Evolutionary conservation across 2,329 filamentous ascomycete species (phyloP), one percentile per base, ranked within the genome.

Genomic region (Cadophora sp.): DNA sequence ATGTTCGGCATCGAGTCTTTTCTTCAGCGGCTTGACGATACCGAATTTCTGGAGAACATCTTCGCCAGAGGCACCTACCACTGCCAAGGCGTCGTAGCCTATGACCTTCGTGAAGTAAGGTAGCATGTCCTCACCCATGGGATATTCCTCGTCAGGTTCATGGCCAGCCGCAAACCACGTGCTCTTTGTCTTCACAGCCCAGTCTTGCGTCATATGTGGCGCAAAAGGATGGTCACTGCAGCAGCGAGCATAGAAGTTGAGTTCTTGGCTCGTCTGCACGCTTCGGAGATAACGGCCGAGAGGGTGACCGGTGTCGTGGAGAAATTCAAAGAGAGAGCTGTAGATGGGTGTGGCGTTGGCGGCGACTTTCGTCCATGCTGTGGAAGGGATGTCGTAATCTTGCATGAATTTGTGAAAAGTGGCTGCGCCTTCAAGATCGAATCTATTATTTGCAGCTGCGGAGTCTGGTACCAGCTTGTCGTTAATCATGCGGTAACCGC

Each of bases 41-140:
- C 64, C 34, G 14, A 76, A 68, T 12, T 64, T 62, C 1, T 70
- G 19, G 2, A 76, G 59, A 1, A 73, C 66, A 67, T 75, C 74
- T 11, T 74, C 66, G n/a, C 73, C 73, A 4, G 69, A 67, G 0
- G 73, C 69, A 3, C 72, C 75, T 31, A 77, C 59, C 6, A 75
- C 76, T 5, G 76, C 75, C 1, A 77, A 53, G 24, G 74, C 74
- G 63, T 77, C 75, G 51, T 77, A 77, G 1, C 70, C 72, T 8
- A 73, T 69, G 11, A 76, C 66, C 55, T 72, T 74, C 22, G 66
- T 72, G 61, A 76, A 72, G 29, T 70, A 75, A 1, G 72, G 63
- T 7, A 76, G 40, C n/a, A 76, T 71, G 24, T 70, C 71, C 22
- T 72, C 65, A 14, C 69, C 72, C 22, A 59, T 48, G 1, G 69